Evolutionary conservation across 2,329 filamentous ascomycete genomes (phyloP), one percentile per base, ranked within the genome.

Genomic region (Geosmithia flava): DNA sequence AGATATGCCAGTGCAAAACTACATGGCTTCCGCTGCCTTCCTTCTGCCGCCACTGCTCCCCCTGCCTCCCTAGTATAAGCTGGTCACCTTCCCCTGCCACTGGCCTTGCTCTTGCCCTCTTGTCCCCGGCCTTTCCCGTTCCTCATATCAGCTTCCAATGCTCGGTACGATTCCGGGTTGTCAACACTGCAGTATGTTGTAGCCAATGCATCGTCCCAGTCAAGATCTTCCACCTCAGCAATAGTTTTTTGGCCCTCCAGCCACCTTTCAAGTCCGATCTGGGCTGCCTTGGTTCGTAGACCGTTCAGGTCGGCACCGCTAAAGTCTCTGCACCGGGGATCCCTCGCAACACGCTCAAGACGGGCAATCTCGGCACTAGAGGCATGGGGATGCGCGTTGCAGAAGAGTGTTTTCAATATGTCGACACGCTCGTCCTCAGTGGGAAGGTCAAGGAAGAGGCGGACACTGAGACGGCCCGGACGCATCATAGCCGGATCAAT

Each of bases 401-500:
- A 65, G 56, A 75, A 78, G 23, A 81, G 68, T 29, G 90, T 87
- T 48, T 75, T 75, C 20, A 98, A 71, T 52, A 98, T 98, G 49
- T 94, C 88, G 0, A 86, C 85, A 15, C 93, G 77, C 61, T 95
- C 89, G 7, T 81, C 74, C 0, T 83, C 71, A 23, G 80, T 83
- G 0, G 93, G 93, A 0, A 97, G 69, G 57, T 93, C 90, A 40
- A 98, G 85, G 56, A 91, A 96, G 23, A 97, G 75, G n/a, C 84
- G 78, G 0, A 84, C 91, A 53, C 90, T 91, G 1, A 98, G 74
- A 23, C 93, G 83, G 1, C 93, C 93, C 0, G 93, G 91, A 1
- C 93, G 83, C 11, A 97, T 76, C 80, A 98, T 95, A 1, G 93
- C 93, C 2, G 87, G 82, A 62, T 98, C 93, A 55, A 98, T 97